A percentile compares a stretch with the other conserved stretches of the same genome.
These are phyloP conservation scores for Fusarium domesticum DNA, from an alignment of 2,329 filamentous ascomycete species.

Conservation along the genomic window DNA sequence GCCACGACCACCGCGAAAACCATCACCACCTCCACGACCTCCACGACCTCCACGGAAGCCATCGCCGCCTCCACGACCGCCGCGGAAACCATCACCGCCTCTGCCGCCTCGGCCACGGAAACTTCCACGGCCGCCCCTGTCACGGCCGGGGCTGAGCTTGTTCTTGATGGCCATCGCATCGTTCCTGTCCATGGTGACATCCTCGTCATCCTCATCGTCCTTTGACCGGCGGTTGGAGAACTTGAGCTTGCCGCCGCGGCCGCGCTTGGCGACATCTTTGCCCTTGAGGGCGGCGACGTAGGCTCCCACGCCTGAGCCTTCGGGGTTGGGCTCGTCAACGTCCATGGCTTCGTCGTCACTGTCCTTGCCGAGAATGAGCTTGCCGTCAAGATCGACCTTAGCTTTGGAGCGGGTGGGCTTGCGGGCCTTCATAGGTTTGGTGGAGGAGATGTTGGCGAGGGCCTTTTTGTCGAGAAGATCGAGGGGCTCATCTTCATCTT, in stretches of 20 bases:
- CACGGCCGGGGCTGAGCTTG: constrained; percentile 41
- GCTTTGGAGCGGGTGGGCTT: constrained; percentile 58
- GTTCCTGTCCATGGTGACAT: constrained; percentile 53
- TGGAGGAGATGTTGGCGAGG: constrained; percentile 89
- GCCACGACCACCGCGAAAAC: too few species aligned
- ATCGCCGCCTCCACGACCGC: constrained; percentile 36
- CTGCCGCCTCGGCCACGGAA: constrained; percentile 31
- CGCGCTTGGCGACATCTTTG: constrained; percentile 62
- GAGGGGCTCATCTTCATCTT: constrained; percentile 91
- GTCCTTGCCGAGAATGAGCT: constrained; percentile 69
- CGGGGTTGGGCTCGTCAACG: constrained; percentile 59
- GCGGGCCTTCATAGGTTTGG: constrained; percentile 69
- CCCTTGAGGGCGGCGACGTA: constrained; percentile 69
- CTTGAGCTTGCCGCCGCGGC: constrained; percentile 66
- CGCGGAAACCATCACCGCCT: too few species aligned
- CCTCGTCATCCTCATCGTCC: constrained; percentile 46
- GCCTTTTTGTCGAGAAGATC: constrained; percentile 88
- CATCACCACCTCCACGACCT: constrained; percentile 32
- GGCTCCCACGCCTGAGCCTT: constrained; percentile 59
- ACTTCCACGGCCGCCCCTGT: constrained; percentile 36
- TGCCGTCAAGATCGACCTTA: constrained; percentile 73
- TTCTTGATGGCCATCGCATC: constrained; percentile 53
- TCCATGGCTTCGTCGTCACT: constrained; percentile 57
- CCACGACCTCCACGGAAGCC: constrained; percentile 40
- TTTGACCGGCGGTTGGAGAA: constrained; percentile 61